These are phyloP conservation scores for Rossbeevera mucosa DNA, from an alignment of 768 basidiomycete genomes.

Conservation along the genomic window DNA sequence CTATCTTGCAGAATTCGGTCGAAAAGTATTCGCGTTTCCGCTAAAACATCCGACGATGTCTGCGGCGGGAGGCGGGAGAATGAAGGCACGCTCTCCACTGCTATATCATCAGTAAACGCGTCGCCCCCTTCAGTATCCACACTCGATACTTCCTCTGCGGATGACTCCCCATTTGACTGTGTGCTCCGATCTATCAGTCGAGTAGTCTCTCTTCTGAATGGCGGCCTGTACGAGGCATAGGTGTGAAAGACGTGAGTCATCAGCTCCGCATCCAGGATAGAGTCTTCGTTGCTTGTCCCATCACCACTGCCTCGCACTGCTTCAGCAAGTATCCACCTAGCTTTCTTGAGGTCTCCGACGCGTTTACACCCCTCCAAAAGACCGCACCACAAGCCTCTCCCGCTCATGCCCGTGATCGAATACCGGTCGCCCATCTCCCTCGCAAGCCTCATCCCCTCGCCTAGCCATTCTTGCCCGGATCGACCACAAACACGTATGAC, in stretches of 20 bases:
- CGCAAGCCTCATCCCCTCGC: slow-evolving; percentile 80
- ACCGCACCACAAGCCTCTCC: slow-evolving; percentile 67
- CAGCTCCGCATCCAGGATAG: slow-evolving; percentile 56
- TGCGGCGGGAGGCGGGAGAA: slow-evolving; percentile 64
- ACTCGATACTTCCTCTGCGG: not conserved
- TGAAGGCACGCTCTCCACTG: slow-evolving; percentile 7
- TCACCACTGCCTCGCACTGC: slow-evolving; percentile 36
- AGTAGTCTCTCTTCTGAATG: slow-evolving; percentile 54
- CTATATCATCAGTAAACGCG: slow-evolving; percentile 1
- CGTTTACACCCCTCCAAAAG: slow-evolving; percentile 89
- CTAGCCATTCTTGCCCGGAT: slow-evolving; percentile 62
- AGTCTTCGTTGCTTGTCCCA: slow-evolving; percentile 22
- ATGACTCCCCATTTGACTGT: not conserved
- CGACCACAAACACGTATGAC: slow-evolving; percentile 77
- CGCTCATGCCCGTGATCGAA: slow-evolving; percentile 28
- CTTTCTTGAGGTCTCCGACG: slow-evolving; percentile 74
- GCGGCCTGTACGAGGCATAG: slow-evolving; percentile 75
- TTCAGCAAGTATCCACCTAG: slow-evolving; percentile 89
- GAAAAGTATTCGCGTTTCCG: slow-evolving; percentile 67
- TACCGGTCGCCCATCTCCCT: slow-evolving; percentile 82
- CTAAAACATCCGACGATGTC: slow-evolving; percentile 63
- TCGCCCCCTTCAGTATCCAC: slow-evolving; percentile 1
- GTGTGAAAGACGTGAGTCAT: slow-evolving; percentile 85
- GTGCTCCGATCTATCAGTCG: slow-evolving; percentile 32
- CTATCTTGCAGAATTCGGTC: slow-evolving; percentile 50